phyloP scores from a whole-genome alignment of 257 asterid species.

The Capsicum chinense region DNA sequence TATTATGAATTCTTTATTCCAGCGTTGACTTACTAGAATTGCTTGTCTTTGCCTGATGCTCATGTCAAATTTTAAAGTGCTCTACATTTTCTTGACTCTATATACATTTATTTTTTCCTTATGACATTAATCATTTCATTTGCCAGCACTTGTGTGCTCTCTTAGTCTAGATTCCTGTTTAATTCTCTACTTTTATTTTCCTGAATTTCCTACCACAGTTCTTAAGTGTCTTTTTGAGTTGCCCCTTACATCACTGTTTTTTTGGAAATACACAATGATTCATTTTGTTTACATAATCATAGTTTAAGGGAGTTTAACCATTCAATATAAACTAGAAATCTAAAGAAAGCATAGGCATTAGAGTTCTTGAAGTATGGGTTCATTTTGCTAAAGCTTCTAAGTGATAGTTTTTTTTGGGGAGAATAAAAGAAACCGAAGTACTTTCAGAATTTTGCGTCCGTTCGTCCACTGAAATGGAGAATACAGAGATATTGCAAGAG shows the following conservation, averaged over 20 bases:
- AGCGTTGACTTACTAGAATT: not conserved
- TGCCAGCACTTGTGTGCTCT: not conserved
- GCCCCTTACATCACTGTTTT: not conserved
- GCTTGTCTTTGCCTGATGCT: not conserved
- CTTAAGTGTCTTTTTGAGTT: not conserved
- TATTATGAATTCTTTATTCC: not conserved
- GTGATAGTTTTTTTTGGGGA: not conserved
- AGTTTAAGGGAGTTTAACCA: not conserved
- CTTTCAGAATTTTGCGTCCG: not conserved
- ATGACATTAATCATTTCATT: not conserved
- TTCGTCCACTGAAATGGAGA: not conserved
- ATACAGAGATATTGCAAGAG: not conserved
- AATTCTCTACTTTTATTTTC: not conserved
- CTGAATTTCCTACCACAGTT: not conserved
- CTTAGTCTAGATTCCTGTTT: not conserved
- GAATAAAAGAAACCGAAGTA: not conserved
- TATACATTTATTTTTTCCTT: not conserved
- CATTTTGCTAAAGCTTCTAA: not conserved
- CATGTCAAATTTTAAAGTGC: slow-evolving; percentile 11
- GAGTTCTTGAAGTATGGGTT: not conserved
- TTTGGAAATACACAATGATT: not conserved
- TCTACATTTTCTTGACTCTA: not conserved
- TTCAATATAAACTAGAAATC: not conserved
- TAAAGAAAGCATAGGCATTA: not conserved
- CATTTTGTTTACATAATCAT: not conserved